These are phyloP conservation scores for Eucalyptus cloeziana DNA, from an alignment of 345 rosid species.

Conservation along the genomic window DNA sequence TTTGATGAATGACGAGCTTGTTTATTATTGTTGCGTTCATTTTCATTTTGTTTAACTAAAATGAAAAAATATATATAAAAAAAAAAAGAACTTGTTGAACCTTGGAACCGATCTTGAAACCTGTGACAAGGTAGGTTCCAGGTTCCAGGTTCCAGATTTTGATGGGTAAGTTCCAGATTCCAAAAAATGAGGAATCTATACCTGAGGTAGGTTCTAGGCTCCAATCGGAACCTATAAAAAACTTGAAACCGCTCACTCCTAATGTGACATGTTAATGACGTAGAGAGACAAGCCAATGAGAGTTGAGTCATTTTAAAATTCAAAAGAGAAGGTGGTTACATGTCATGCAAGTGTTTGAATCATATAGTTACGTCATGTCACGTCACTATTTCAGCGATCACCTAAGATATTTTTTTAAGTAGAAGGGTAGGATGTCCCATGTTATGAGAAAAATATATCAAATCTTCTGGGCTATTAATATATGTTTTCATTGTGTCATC, in stretches of 20 bases:
- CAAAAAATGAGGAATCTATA: no score
- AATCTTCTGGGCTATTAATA: neutral
- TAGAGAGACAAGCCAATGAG: neutral
- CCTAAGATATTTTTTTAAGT: neutral
- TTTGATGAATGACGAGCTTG: no score
- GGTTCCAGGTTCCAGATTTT: no score
- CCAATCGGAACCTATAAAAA: accelerated
- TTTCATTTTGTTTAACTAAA: no score
- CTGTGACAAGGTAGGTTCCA: no score
- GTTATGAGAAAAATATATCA: neutral
- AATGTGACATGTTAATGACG: neutral
- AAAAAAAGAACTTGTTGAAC: no score
- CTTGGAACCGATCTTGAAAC: no score
- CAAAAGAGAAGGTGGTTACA: neutral
- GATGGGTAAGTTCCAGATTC: accelerated
- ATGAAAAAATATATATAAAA: no score
- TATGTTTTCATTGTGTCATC: neutral
- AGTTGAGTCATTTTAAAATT: neutral
- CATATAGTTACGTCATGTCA: neutral
- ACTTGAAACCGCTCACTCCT: no score
- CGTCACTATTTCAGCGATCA: neutral
- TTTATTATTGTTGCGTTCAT: no score
- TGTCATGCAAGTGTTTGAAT: neutral
- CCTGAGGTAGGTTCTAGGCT: accelerated
- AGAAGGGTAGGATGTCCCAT: neutral